These are phyloP conservation scores for Phaseolus lunatus DNA, from an alignment of 306 rosid genomes.

Conservation along the genomic window DNA sequence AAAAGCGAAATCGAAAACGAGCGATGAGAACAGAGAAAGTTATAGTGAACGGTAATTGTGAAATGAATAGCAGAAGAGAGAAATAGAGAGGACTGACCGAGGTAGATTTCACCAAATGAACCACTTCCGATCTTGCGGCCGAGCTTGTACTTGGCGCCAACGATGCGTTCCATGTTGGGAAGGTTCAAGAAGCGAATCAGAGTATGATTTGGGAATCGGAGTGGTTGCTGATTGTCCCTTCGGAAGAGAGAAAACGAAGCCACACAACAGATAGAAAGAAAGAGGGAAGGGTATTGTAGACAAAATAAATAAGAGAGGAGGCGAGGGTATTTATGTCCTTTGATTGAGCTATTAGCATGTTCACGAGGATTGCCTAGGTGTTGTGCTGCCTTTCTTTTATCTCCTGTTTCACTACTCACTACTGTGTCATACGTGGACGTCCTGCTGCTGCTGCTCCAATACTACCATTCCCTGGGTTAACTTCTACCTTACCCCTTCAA, in stretches of 20 bases:
- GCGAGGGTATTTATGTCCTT: slow-evolving; percentile 40
- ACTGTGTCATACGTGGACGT: background rate
- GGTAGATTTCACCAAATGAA: slow-evolving; percentile 93
- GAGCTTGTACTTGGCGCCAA: slow-evolving; percentile 87
- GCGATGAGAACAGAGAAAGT: slow-evolving; percentile 34
- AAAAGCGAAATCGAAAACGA: slow-evolving; percentile 12
- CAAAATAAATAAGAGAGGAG: background rate
- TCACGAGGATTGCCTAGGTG: slow-evolving; percentile 16
- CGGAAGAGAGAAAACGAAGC: slow-evolving; percentile 16
- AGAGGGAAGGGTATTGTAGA: slow-evolving; percentile 31
- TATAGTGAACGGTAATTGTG: background rate
- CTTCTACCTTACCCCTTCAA: no score
- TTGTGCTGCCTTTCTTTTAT: background rate
- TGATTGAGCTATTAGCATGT: background rate
- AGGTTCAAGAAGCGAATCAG: slow-evolving; percentile 25
- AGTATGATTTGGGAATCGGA: slow-evolving; percentile 6
- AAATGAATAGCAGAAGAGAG: background rate
- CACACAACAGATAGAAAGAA: background rate
- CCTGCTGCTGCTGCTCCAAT: background rate
- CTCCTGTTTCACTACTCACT: background rate
- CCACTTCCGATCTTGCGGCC: slow-evolving; percentile 99
- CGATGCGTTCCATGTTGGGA: slow-evolving; percentile 75
- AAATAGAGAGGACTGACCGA: slow-evolving; percentile 54
- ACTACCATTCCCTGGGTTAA: no score
- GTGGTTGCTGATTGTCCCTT: background rate